Evolutionary conservation across 805 yeast species (phyloP).

Genomic region (Trichomonascus vanleenenianus): DNA sequence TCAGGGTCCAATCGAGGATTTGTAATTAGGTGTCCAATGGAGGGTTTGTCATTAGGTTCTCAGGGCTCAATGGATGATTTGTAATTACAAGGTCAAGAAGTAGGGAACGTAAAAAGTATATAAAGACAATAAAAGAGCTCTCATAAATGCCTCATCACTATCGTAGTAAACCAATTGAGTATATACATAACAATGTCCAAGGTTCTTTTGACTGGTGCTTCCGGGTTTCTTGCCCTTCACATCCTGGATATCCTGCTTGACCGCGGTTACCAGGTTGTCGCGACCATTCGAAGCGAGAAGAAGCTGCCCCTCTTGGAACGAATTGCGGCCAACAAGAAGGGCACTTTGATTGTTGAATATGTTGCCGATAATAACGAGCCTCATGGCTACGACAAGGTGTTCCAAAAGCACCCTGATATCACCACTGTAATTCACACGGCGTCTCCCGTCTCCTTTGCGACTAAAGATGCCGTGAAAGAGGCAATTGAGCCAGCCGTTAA

Average conservation of each 20-base stretch:
- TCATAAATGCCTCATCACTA: too few relatives aligned
- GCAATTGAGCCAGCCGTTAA: slow-evolving; percentile 40
- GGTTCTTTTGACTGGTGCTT: slow-evolving; percentile 21
- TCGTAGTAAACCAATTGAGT: too few relatives aligned
- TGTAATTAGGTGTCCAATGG: too few relatives aligned
- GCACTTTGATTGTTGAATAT: slow-evolving; percentile 21
- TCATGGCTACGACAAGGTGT: slow-evolving; percentile 43
- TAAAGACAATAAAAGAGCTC: too few relatives aligned
- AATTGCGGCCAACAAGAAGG: background rate
- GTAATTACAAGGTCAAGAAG: too few relatives aligned
- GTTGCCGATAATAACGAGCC: slow-evolving; percentile 27
- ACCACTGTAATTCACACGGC: slow-evolving; percentile 35
- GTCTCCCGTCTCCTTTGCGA: slow-evolving; percentile 31
- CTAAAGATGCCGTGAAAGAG: slow-evolving; percentile 33
- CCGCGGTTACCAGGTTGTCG: slow-evolving; percentile 37
- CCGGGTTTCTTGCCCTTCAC: slow-evolving; percentile 20
- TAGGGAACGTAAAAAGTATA: too few relatives aligned
- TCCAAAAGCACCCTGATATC: slow-evolving; percentile 32
- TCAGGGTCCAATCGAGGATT: too few relatives aligned
- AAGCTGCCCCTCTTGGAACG: slow-evolving; percentile 22
- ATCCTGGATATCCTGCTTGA: slow-evolving; percentile 27
- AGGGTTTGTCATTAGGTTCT: too few relatives aligned
- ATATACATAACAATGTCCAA: too few relatives aligned
- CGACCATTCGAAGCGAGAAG: slow-evolving; percentile 37
- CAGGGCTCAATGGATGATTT: too few relatives aligned